Conservation (phyloP, 2,329 filamentous ascomycete species). For the Cryphonectria carpinicola region DNA sequence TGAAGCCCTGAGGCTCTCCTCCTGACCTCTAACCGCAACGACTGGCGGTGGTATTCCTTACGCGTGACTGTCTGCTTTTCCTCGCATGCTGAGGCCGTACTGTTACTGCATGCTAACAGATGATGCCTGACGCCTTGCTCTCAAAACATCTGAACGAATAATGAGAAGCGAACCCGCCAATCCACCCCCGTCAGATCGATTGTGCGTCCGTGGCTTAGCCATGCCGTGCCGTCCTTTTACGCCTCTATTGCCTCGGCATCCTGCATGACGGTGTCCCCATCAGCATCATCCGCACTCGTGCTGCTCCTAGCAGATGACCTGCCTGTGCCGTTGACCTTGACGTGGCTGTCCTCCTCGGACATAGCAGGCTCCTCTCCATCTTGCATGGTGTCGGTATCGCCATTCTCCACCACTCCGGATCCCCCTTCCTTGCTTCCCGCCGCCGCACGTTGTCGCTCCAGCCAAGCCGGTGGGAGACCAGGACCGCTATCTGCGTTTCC, state of each 20-base stretch:
- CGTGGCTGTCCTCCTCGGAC: constrained; percentile 30
- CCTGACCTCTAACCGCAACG: constrained; percentile 1
- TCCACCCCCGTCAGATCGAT: not conserved
- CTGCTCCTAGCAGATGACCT: constrained; percentile 33
- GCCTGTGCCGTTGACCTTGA: constrained; percentile 29
- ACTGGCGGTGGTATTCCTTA: constrained; percentile 6
- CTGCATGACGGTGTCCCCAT: constrained; percentile 34
- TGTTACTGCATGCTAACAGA: constrained; percentile 2
- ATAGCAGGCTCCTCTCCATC: constrained; percentile 35
- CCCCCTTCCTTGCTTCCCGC: constrained; percentile 30
- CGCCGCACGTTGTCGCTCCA: constrained; percentile 38
- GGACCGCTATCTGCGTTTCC: constrained; percentile 69
- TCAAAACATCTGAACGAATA: constrained; percentile 17
- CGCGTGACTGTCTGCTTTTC: not conserved
- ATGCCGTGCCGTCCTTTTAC: not conserved
- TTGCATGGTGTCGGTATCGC: constrained; percentile 43
- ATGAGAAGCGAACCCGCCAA: constrained; percentile 11
- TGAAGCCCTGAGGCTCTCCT: constrained; percentile 7
- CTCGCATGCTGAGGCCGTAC: not conserved
- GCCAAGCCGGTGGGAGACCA: constrained; percentile 63
- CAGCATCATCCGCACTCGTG: constrained; percentile 27
- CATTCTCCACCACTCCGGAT: constrained; percentile 37
- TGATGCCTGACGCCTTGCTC: constrained; percentile 29
- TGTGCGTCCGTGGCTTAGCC: not conserved
- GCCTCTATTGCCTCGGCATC: constrained; percentile 30